Evolutionary conservation across 345 rosid genomes (phyloP).

Genomic region (Eucalyptus curtisii): DNA sequence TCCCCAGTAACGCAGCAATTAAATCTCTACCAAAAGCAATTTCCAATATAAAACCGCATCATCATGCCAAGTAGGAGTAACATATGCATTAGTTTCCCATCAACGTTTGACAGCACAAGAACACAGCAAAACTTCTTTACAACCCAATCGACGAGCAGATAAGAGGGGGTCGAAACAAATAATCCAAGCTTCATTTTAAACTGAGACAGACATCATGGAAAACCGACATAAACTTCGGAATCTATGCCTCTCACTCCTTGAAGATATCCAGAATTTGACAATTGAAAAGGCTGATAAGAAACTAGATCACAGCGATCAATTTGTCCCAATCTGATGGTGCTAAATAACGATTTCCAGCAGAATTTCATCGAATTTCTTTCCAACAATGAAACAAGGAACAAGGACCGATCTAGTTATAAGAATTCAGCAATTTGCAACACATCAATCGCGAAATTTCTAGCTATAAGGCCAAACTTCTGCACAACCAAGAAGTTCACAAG

Average conservation of each 20-base stretch:
- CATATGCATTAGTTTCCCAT: background rate
- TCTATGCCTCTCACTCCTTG: background rate
- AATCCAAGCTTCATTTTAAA: background rate
- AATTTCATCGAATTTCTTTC: background rate
- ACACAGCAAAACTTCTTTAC: background rate
- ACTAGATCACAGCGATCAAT: background rate
- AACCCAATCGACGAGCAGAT: background rate
- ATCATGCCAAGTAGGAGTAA: background rate
- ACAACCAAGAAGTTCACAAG: background rate
- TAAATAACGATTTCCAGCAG: background rate
- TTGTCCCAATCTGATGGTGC: background rate
- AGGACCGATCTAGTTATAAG: background rate
- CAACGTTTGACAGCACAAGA: background rate
- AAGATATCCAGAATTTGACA: background rate
- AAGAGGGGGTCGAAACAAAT: background rate
- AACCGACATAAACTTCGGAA: background rate
- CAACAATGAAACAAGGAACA: background rate
- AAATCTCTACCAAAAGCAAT: background rate
- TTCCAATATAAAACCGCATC: background rate
- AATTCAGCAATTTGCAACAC: background rate
- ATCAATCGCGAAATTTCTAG: background rate
- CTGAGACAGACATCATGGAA: background rate
- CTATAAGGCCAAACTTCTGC: background rate
- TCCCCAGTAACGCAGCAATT: background rate
- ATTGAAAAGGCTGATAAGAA: background rate